Conservation (phyloP, 352 stramenopile genomes). For the Pythium dissimile region DNA sequence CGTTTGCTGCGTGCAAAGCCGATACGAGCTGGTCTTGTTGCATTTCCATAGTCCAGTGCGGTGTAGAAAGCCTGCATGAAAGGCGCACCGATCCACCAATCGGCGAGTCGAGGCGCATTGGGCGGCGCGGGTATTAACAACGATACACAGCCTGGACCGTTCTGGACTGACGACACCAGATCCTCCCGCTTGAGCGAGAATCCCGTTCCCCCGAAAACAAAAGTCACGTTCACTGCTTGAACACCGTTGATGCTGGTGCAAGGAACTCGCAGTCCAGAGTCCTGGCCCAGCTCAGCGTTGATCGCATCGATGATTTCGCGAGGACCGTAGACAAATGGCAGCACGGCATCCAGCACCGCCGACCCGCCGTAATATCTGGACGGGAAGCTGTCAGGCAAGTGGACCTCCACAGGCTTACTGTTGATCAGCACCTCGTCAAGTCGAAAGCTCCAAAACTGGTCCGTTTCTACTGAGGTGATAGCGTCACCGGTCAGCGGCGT, state of each 20-base stretch:
- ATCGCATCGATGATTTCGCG: conserved; percentile 5
- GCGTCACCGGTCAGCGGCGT: neutral
- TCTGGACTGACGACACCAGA: neutral
- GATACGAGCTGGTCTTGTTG: neutral
- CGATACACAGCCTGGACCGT: conserved; percentile 10
- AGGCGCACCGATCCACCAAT: conserved; percentile 14
- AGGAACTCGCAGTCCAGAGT: neutral
- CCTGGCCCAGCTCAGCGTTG: conserved; percentile 13
- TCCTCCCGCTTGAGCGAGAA: conserved; percentile 1
- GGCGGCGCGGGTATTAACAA: neutral
- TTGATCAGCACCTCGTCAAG: conserved; percentile 9
- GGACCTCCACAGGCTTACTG: neutral
- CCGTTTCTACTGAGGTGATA: neutral
- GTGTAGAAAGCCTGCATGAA: conserved; percentile 21
- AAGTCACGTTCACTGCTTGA: neutral
- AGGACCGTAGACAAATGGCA: conserved; percentile 7
- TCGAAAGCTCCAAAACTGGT: conserved; percentile 6
- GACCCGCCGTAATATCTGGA: neutral
- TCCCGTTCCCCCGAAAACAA: conserved; percentile 2
- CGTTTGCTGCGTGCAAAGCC: conserved; percentile 14
- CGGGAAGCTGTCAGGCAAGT: neutral
- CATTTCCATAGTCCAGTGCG: conserved; percentile 11
- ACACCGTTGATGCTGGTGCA: neutral
- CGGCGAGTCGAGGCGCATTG: neutral
- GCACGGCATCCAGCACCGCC: conserved; percentile 8